A percentile compares a stretch with the other conserved stretches of the same genome.
phyloP scores from a whole-genome alignment of 2,329 filamentous ascomycete genomes.

The Neonectria magnoliae region DNA sequence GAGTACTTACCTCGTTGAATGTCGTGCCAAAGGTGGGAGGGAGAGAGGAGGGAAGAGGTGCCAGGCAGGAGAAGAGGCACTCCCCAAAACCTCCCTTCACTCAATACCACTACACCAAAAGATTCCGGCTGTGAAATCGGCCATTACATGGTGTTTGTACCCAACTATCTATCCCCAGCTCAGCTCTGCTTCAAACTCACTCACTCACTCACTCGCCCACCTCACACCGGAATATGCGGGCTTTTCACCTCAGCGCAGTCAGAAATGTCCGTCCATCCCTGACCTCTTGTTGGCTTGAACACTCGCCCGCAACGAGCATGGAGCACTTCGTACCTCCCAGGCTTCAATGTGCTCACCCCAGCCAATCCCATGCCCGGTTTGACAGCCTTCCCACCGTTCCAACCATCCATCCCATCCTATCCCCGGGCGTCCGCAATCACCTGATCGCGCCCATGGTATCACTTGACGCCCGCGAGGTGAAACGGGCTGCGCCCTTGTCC shows the following conservation, averaged over 20 bases:
- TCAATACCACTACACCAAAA: not conserved
- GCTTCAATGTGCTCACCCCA: not conserved
- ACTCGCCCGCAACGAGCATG: not conserved
- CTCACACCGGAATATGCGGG: not conserved
- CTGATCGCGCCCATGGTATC: constrained; percentile 23
- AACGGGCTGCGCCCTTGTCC: constrained; percentile 26
- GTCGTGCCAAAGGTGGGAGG: not conserved
- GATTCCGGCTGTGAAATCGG: too few species aligned
- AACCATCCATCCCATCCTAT: not conserved
- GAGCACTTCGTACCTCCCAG: not conserved
- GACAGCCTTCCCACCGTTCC: constrained; percentile 3
- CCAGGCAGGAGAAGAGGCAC: not conserved
- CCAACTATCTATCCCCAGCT: not conserved
- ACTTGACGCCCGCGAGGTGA: constrained; percentile 28
- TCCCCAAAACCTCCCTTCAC: not conserved
- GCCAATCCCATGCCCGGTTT: not conserved
- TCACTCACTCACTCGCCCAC: too few species aligned
- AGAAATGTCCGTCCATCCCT: not conserved
- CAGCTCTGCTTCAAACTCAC: not conserved
- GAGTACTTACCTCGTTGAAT: too few species aligned
- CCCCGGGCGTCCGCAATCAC: constrained; percentile 21
- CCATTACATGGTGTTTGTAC: too few species aligned
- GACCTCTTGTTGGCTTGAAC: not conserved
- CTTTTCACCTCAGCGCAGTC: not conserved
- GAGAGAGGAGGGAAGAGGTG: not conserved